These are phyloP conservation scores for Alternaria atra DNA, from an alignment of 2,329 filamentous ascomycete species.

Conservation along the genomic window DNA sequence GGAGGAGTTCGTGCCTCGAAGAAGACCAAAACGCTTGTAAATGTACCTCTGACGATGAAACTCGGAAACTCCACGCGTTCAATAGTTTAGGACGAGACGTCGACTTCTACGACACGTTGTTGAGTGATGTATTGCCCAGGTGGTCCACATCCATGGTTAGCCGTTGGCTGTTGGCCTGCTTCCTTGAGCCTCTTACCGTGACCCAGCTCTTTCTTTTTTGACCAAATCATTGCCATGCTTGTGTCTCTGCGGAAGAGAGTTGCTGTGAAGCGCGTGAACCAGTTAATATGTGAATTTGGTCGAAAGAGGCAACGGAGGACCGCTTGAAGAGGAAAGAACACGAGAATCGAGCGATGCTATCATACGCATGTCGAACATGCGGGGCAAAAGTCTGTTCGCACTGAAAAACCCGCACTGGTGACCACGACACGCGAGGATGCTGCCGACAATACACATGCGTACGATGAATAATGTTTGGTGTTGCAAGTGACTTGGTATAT, in stretches of 20 bases:
- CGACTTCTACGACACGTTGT: neutral
- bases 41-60: neutral
- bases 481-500: neutral
- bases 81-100: neutral
- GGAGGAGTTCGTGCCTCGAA: neutral
- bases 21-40: neutral
- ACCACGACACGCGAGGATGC: no score
- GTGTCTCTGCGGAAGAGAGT: neutral
- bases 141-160: neutral
- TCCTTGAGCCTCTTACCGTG: neutral
- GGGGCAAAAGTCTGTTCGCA: no score
- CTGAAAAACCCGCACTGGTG: neutral
- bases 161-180: neutral
- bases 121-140: neutral
- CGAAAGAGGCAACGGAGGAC: neutral
- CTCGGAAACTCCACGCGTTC: neutral
- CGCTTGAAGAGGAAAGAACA: neutral
- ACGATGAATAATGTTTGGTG: neutral
- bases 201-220: neutral
- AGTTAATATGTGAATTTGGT: neutral
- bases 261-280: neutral
- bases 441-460: neutral
- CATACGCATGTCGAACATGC: neutral
- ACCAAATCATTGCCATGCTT: neutral
- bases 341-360: no score